Evolutionary conservation across 352 stramenopile genomes (phyloP), one percentile per base, ranked within the genome.

Genomic region (Phytophthora pistaciae): DNA sequence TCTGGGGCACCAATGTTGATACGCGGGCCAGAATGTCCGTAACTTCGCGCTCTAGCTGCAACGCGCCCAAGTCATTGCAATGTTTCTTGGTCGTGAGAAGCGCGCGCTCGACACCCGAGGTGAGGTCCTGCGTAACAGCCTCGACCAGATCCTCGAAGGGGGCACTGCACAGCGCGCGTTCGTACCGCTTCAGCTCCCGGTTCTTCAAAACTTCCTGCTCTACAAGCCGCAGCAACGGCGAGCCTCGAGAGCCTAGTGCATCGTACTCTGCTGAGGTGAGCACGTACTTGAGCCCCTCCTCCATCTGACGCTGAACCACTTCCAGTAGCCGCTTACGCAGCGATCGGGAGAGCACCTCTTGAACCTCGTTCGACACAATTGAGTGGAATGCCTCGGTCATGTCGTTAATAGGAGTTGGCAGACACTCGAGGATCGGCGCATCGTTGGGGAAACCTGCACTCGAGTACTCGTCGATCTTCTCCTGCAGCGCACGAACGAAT

Each of bases 1-100:
- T 85, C 4, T 88, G 70, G 11, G 75, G 64, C 9, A 88, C 84
- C 11, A 91, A 77, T 44, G 79, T 66, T 0, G 80, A 85, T 7
- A 91, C 76, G 9, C 80, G 83, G 10, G 75, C 58, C 6, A 94
- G 76, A 27, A 91, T 88, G 29, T 91, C 75, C 7, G 82, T 88
- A 25, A 92, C 72, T 50, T 96, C 87, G 11, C 85, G 84, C 56
- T 96, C 89, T 1, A 96, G 68, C 68, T 94, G 86, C 56, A 96
- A 73, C 9, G 87, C 89, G 5, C 89, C 89, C 11, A 94, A 75
- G 40, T 96, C 89, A 67, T 96, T 95, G 60, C 88, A 93, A 38
- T 68, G 70, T 68, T 93, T 95, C 25, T 80, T 78, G 23, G 80
- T 80, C 10, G 64, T 59, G 13, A 93, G 60, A 23, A 93, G 64